These are phyloP conservation scores for Chondrus crispus DNA, from an alignment of 23 red algal genomes.

Conservation along the genomic window DNA sequence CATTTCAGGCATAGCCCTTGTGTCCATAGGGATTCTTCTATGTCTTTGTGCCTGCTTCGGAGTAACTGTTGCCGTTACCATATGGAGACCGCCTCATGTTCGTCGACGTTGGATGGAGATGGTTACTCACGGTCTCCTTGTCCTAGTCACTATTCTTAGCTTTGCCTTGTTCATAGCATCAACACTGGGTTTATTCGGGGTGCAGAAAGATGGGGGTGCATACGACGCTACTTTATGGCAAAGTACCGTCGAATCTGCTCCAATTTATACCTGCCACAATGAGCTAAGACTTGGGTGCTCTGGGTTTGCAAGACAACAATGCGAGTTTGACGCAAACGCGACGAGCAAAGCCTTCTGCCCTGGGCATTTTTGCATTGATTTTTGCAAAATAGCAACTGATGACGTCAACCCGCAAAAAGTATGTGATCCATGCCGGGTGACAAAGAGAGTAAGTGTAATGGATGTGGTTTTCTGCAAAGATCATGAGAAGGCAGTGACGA, in stretches of 20 bases:
- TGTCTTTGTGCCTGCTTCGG: constrained; percentile 1
- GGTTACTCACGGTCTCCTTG: neutral
- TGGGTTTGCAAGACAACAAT: constrained; percentile 8
- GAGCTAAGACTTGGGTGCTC: constrained; percentile 10
- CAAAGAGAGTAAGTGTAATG: neutral
- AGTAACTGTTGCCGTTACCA: neutral
- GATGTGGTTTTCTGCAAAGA: neutral
- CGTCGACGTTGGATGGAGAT: neutral
- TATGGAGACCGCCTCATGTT: neutral
- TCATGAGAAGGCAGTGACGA: neutral
- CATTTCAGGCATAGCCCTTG: neutral
- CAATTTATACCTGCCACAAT: constrained; percentile 3
- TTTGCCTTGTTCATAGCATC: constrained; percentile 18
- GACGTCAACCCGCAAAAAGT: constrained; percentile 17
- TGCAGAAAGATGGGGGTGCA: neutral
- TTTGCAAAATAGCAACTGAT: constrained; percentile 32
- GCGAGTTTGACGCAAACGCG: neutral
- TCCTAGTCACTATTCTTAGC: constrained; percentile 8
- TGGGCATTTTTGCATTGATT: constrained; percentile 51
- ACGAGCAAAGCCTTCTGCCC: constrained; percentile 23
- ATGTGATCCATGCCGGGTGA: constrained; percentile 1
- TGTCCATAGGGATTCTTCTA: neutral
- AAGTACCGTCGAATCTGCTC: neutral
- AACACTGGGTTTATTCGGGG: neutral
- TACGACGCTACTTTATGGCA: constrained; percentile 3